A percentile compares a stretch with the other conserved stretches of the same genome.
Evolutionary conservation across 78 protist genomes (phyloP).

Genomic region (Chrysochromulina parva): DNA sequence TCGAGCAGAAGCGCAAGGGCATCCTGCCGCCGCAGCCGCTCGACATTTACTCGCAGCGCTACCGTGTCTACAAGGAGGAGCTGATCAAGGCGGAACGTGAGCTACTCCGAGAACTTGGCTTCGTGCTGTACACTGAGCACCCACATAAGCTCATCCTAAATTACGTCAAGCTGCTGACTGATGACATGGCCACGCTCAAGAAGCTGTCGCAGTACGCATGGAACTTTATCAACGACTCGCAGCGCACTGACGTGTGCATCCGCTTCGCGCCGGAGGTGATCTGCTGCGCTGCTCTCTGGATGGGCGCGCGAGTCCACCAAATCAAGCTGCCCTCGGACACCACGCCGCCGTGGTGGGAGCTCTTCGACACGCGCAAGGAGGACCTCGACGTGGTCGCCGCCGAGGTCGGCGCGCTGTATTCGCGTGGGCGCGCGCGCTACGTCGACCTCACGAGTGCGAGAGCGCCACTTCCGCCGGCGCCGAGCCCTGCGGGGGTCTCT

Average conservation of each 20-base stretch:
- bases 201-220: background rate
- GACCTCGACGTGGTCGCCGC: background rate
- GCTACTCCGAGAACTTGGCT: slow-evolving; percentile 4
- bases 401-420: background rate
- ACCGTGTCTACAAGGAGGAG: background rate
- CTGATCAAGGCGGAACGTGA: background rate
- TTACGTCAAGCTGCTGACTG: background rate
- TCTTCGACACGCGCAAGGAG: background rate
- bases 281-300: slow-evolving; percentile 21
- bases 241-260: slow-evolving; percentile 17
- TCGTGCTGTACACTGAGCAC: slow-evolving; percentile 18
- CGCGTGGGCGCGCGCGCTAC: background rate
- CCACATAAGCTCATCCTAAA: slow-evolving; percentile 32
- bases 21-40: background rate
- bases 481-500: too few relatives aligned
- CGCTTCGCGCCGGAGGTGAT: slow-evolving; percentile 22
- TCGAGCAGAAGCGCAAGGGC: background rate
- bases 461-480: too few relatives aligned
- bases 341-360: slow-evolving; percentile 29
- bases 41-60: background rate
- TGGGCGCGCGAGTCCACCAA: slow-evolving; percentile 8
- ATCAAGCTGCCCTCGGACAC: background rate
- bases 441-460: too few relatives aligned
- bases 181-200: too few relatives aligned
- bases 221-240: slow-evolving; percentile 29